Evolutionary conservation across 345 rosid genomes (phyloP), one percentile per base, ranked within the genome.

Genomic region (Sisymbrium altissimum): DNA sequence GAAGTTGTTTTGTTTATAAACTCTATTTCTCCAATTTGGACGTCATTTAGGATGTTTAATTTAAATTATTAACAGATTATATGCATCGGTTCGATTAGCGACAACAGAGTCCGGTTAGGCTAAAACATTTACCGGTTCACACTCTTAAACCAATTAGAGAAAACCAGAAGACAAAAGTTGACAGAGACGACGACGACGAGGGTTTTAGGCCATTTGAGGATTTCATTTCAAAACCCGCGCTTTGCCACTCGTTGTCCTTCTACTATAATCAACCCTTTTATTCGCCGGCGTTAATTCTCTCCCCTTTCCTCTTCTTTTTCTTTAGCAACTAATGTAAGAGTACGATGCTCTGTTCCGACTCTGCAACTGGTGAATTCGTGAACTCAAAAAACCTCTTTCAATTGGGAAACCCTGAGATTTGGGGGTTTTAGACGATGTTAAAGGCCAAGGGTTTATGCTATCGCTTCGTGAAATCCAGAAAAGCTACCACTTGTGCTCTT

Each of bases 401-500:
- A 18, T 46, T 73, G 30, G 19, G 35, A 54, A 63, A 23, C 69
- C 55, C 44, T 63, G 39, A 61, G 41, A 13, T 71, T 73, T 17
- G 17, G 44, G 64, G 32, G 53, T 53, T 19, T 50, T 39, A 66
- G 72, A 74, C 1, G 17, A 83, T 83, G 86, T 50, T 79, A 19
- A 64, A 53, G 48, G 78, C 62, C 25, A 71, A 60, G 43, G 4
- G 41, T 73, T 80, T 73, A 3, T 52, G 48, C 39, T 72, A 36
- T 58, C 61, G 39, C 35, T 70, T 79, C 48, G 76, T 80, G 36
- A 79, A 77, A 44, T 52, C 78, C 18, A 74, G 84, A 68, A 80
- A 73, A 58, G 72, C 79, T 41, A 63, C 84, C 0, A 76, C 81
- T 29, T 81, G 80, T 33, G 73, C 81, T 43, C 70, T 74, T 55